Base-by-base conservation (phyloP, 164 flowering plant genomes). In the Malania oleifera region DNA sequence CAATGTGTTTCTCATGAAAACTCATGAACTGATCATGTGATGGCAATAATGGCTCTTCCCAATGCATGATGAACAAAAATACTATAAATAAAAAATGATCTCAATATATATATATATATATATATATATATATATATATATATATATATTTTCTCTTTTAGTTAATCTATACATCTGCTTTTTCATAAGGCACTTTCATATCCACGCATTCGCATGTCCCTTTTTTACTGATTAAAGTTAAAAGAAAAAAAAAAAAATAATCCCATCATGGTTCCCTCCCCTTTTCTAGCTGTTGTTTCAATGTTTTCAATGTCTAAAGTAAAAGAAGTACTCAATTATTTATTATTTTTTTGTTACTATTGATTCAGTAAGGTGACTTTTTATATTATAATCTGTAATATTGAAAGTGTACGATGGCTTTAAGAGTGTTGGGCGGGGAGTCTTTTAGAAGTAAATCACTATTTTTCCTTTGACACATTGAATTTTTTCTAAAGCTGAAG, bases 1-100 rank as follows among this genome's bases (percentile, higher is more conserved):
- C 48, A 62, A 55, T 67, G 67, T 57, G 73, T 61, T 35, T 60
- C 58, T 56, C 70, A 69, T 63, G 75, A 71, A 56, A 62, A 60
- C 52, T 60, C 51, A 60, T 61, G 61, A 72, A 52, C 19, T 57
- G n/a, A n/a, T n/a, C 77, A 70, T 71, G 74, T 73, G 78, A 38
- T 37, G 31, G 49, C 70, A 64, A 77, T 77, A 38, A 77, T 77
- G 48, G 63, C 64, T 47, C 52, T 43, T 39, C 58, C 59, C 63
- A 63, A 65, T n/a, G n/a, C n/a, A n/a, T 74, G 66, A 64, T 62
- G 71, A 35, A 34, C n/a, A 61, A 23, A 37, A 54, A 24, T 49
- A 52, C 5, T 34, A 26, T 15, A 40, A n/a, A 34, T 2, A 38
- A 48, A 54, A 29, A 22, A 47, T 9, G n/a, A 50, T 17, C 13